phyloP scores from a whole-genome alignment of 495 filamentous ascomycete genomes.

The Collariella sp. region DNA sequence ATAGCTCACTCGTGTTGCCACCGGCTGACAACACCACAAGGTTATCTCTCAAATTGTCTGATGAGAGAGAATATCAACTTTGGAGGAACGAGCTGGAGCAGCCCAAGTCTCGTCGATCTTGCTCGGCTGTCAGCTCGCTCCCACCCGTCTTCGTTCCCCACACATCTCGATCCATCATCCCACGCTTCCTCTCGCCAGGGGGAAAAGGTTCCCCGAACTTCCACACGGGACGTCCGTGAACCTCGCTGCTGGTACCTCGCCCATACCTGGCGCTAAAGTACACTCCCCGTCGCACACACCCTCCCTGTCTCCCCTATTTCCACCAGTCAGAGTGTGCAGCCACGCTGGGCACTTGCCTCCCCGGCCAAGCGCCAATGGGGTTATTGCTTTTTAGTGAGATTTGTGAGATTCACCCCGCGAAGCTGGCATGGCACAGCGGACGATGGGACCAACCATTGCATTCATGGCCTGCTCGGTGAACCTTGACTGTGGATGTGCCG shows the following conservation, averaged over 20 bases:
- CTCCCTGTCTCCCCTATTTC: conserved; percentile 14
- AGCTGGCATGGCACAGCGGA: not conserved
- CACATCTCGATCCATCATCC: conserved; percentile 15
- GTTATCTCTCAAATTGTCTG: no score
- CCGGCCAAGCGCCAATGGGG: conserved; percentile 21
- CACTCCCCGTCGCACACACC: conserved; percentile 14
- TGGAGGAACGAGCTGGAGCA: no score
- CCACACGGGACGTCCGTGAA: conserved; percentile 13
- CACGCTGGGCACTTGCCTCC: conserved; percentile 6
- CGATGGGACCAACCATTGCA: conserved; percentile 4
- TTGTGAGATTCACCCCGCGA: conserved; percentile 17
- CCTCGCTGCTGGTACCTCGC: conserved; percentile 12
- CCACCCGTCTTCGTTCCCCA: not conserved
- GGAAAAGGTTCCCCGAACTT: conserved; percentile 20
- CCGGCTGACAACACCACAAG: no score
- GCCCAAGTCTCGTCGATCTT: no score
- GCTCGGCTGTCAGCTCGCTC: not conserved
- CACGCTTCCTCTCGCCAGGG: conserved; percentile 14
- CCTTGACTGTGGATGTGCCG: not conserved
- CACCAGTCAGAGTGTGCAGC: conserved; percentile 19
- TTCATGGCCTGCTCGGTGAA: not conserved
- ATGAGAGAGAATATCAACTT: no score
- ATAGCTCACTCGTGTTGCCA: no score
- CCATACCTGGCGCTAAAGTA: conserved; percentile 14
- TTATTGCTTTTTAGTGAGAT: conserved; percentile 17